Base-by-base conservation (phyloP, 1,284 basidiomycete genomes). In the Pyrrhoderma noxium region DNA sequence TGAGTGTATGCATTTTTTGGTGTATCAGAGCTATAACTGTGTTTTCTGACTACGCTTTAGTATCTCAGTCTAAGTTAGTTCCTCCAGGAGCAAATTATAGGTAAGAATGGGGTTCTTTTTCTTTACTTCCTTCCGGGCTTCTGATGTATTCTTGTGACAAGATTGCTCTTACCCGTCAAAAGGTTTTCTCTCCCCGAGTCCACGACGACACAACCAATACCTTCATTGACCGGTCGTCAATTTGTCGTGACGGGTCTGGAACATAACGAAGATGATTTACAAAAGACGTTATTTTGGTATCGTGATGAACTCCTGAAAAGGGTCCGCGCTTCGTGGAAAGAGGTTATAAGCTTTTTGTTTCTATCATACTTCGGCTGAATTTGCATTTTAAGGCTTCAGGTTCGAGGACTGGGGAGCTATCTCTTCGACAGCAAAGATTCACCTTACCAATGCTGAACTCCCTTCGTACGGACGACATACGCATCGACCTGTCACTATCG, bases 251-350 rank as follows among this genome's bases (percentile, higher is more conserved):
- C 82, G 8, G 76, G 74, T 50, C 69, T 88, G 49, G 77, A 81
- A 1, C 64, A 69, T 3, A 67, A 67, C 39, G 84, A 91, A 60
- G 75, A 84, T 55, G 72, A 69, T 36, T 63, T 71, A 8, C 82
- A 88, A 59, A 74, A 82, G 34, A 85, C 90, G 61, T 65, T 93
- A 13, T 98, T 98, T 69, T 98, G 94, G 95, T 94, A 93, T 63
- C 77, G 93, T 25, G 89, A 98, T 64, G 80, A 85, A 56, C 69
- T 98, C 9, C 78, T 96, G 59, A 76, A 77, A 39, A 69, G 71
- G 40, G 65, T 96, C 4, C 70, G 68, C 16, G 85, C 85, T 8
- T 72, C 70, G 11, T 98, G 94, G 94, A 79, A 76, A 60, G 93
- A 97, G 76, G 90, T 89, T 25, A 14, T 8, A 31, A 13, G 14